phyloP scores from a whole-genome alignment of 2,329 filamentous ascomycete species.

The Colletotrichum spaethianum region DNA sequence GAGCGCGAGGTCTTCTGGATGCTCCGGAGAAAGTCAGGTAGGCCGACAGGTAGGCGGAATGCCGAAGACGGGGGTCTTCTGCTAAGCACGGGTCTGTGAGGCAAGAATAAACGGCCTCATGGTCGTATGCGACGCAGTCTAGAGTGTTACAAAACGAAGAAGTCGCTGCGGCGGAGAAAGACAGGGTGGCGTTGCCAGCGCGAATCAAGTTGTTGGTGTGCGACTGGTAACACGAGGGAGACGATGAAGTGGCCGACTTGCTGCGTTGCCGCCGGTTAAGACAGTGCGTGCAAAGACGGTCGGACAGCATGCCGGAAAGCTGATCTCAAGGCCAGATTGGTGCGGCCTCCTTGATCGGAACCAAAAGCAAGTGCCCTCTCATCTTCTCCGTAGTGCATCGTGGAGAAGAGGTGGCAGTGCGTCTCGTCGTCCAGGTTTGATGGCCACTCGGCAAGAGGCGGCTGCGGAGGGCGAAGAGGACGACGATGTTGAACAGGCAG shows the following conservation, averaged over 20 bases:
- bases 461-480: not conserved
- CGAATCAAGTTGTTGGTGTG: constrained; percentile 2
- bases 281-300: not conserved
- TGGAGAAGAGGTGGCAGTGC: constrained; percentile 5
- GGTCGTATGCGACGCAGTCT: not conserved
- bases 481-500: not conserved
- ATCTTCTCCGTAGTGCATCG: constrained; percentile 11
- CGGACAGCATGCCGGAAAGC: not conserved
- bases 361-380: not conserved
- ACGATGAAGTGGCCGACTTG: constrained; percentile 18
- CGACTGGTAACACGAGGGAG: constrained; percentile 18
- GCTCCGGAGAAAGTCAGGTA: constrained; percentile 10
- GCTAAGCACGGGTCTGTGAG: not conserved
- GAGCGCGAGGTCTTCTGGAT: constrained; percentile 1
- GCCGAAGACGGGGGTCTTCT: constrained; percentile 12
- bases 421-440: not conserved
- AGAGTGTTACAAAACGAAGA: constrained; percentile 34
- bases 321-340: constrained; percentile 25
- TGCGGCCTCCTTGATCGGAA: constrained; percentile 24
- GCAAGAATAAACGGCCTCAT: constrained; percentile 35
- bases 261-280: not conserved
- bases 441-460: constrained; percentile 1
- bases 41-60: constrained; percentile 10
- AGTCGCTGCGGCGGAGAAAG: constrained; percentile 10
- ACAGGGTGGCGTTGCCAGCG: constrained; percentile 5